phyloP scores from a whole-genome alignment of 306 rosid genomes.

The Oemleria cerasiformis region DNA sequence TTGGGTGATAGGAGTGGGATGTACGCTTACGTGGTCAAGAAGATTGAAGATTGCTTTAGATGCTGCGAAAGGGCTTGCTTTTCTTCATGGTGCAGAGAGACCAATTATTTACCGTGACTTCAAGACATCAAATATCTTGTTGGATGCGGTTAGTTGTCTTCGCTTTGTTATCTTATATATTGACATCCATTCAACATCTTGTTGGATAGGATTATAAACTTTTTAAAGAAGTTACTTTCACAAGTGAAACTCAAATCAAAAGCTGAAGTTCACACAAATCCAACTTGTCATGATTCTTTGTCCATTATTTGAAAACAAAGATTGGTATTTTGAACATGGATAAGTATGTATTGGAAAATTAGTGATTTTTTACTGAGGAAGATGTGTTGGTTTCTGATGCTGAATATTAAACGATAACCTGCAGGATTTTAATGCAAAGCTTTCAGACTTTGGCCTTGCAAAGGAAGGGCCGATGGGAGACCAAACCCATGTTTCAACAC shows the following conservation, averaged over 20 bases:
- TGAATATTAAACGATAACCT: conserved; percentile 32
- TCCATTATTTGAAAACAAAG: conserved; percentile 8
- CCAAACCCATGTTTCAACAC: conserved; percentile 93
- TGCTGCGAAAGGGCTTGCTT: conserved; percentile 97
- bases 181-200: neutral
- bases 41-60: conserved; percentile 95
- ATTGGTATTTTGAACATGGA: neutral
- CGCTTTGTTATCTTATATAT: conserved; percentile 13
- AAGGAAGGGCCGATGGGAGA: conserved; percentile 98
- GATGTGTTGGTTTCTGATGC: conserved; percentile 7
- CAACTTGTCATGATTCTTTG: neutral
- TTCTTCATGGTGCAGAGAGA: conserved; percentile 92
- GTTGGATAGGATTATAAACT: conserved; percentile 3
- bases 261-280: neutral
- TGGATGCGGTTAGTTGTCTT: conserved; percentile 73
- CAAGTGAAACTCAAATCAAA: conserved; percentile 1
- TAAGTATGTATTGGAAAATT: conserved; percentile 15
- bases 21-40: conserved; percentile 81
- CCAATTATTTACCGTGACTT: conserved; percentile 96
- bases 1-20: conserved; percentile 74
- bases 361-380: conserved; percentile 15
- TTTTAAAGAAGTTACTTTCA: neutral
- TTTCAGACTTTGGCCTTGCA: conserved; percentile 94
- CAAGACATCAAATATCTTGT: conserved; percentile 92
- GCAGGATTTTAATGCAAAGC: conserved; percentile 87